Percentiles rank a stretch among this genome's conserved stretches.
These are phyloP conservation scores for Reticulascus tulasneorum DNA, from an alignment of 2,329 filamentous ascomycete species.

Conservation along the genomic window DNA sequence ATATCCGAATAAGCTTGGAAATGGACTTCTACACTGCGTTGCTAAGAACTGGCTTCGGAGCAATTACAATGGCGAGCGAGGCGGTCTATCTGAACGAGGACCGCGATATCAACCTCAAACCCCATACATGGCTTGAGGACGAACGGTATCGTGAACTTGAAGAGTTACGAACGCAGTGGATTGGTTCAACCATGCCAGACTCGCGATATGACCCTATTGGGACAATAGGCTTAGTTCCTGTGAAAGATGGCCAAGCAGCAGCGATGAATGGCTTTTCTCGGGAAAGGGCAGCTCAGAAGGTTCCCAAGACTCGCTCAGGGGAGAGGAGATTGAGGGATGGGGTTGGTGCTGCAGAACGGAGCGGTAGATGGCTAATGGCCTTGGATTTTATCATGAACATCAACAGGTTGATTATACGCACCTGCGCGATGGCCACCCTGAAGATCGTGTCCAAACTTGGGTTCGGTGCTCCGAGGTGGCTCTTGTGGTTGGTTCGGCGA, in stretches of 20 bases:
- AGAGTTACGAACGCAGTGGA: slow-evolving; percentile 47
- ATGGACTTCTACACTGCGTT: slow-evolving; percentile 96
- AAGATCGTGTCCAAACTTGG: slow-evolving; percentile 55
- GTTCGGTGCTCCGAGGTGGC: slow-evolving; percentile 60
- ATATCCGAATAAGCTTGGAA: slow-evolving; percentile 74
- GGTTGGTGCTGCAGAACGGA: slow-evolving; percentile 74
- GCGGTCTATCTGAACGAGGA: slow-evolving; percentile 95
- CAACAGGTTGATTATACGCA: slow-evolving; percentile 57
- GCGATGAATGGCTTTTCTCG: slow-evolving; percentile 60
- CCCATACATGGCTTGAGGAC: slow-evolving; percentile 88
- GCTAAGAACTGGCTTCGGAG: slow-evolving; percentile 78
- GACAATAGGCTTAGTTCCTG: slow-evolving; percentile 51
- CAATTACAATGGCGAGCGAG: slow-evolving; percentile 89
- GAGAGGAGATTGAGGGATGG: slow-evolving; percentile 54
- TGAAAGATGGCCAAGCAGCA: slow-evolving; percentile 40
- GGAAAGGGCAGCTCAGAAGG: slow-evolving; percentile 63
- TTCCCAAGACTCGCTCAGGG: slow-evolving; percentile 40
- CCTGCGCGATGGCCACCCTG: slow-evolving; percentile 51
- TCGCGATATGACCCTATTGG: slow-evolving; percentile 50
- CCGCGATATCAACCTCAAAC: slow-evolving; percentile 65
- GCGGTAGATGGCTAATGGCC: slow-evolving; percentile 72
- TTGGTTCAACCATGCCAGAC: slow-evolving; percentile 41
- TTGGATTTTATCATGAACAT: slow-evolving; percentile 75
- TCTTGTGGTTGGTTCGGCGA: slow-evolving; percentile 47
- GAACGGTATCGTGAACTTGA: slow-evolving; percentile 78